Evolutionary conservation across 2,329 filamentous ascomycete species (phyloP), one percentile per base, ranked within the genome.

Genomic region (Talaromyces sp.): DNA sequence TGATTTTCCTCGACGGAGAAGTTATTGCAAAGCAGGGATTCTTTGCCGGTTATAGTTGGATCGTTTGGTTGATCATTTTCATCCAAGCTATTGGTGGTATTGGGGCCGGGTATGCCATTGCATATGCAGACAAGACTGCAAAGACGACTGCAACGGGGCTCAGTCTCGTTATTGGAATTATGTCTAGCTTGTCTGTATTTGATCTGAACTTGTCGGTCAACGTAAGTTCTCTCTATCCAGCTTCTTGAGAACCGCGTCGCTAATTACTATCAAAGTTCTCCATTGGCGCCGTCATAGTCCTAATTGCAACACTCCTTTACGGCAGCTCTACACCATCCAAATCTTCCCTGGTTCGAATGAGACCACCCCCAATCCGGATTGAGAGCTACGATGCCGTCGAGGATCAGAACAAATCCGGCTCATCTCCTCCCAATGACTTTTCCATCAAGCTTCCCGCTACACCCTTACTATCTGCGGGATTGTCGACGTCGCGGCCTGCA

Each of bases 111-210:
- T 80, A 94, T 60, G 89, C 88, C 70, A 88, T 94, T 71, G 89
- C 88, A 62, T 89, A 91, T 69, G 86, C 89, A 5, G 89, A 94
- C 76, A 95, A 94, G 68, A 95, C 96, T 69, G 87, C 90, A 60
- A 96, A 95, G 79, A 96, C 94, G 70, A 92, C 96, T 74, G 91
- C 93, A 4, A 93, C 91, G 5, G 94, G 89, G 67, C 89, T 96
- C 62, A 96, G 91, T 68, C 95, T 97, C 61, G 79, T 97, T 57
- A 77, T 97, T 52, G 95, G 89, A 70, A 91, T 92, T 63, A 64
- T 97, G 13, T 89, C 89, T 54, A 96, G 91, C 69, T 82, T 96
- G 1, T 87, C 85, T 74, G 88, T 96, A 63, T 96, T 97, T 70
- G 82, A 92, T 52, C 90, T 96, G 64, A 75, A 84, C 50, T 82